Base-by-base conservation (phyloP, 768 basidiomycete genomes). In the Sporobolomyces phaffii region DNA sequence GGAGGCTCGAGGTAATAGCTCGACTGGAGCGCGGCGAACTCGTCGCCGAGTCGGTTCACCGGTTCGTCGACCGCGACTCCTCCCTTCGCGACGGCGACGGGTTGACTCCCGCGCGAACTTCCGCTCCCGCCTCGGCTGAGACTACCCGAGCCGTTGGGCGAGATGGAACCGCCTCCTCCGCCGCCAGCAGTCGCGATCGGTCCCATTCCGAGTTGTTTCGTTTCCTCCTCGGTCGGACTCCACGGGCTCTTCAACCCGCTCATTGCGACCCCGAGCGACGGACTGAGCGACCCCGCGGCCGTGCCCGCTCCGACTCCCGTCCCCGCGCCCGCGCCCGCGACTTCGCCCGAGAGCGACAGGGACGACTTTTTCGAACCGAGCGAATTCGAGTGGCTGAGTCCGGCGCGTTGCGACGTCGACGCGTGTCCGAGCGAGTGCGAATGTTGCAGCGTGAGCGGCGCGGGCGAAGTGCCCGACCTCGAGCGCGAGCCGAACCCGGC, bases 181-280 rank as follows among this genome's bases (percentile, higher is more conserved):
- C 5, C 22, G 20, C 34, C 34, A 49, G 41, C 18, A 14, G 33
- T 45, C 3, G 40, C 58, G 24, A 64, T 41, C 22, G 51, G n/a
- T 14, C 64, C 54, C 43, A 59, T 44, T 20, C 64, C 64, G 18
- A 71, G 53, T 59, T 67, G 65, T 58, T 71, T 67, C 53, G 62
- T 64, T 60, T 71, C 70, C 36, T 64, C 70, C 52, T 61, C 65
- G 1, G 70, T 71, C 45, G 65, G 70, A 50, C 70, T 71, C 70
- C 70, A 71, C 2, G 70, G 70, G 28, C 65, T 71, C 36, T 53
- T 54, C 14, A 52, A n/a, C 2, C 62, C 48, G 28, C 45, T 63
- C 28, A 68, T 44, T 20, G 60, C 70, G 15, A 11, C 56, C n/a
- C 28, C 22, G 6, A 58, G 20, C 41, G 56, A 58, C 28, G 70